Evolutionary conservation across 169 alveolate species (phyloP).

Genomic region (Miamiensis avidus): DNA sequence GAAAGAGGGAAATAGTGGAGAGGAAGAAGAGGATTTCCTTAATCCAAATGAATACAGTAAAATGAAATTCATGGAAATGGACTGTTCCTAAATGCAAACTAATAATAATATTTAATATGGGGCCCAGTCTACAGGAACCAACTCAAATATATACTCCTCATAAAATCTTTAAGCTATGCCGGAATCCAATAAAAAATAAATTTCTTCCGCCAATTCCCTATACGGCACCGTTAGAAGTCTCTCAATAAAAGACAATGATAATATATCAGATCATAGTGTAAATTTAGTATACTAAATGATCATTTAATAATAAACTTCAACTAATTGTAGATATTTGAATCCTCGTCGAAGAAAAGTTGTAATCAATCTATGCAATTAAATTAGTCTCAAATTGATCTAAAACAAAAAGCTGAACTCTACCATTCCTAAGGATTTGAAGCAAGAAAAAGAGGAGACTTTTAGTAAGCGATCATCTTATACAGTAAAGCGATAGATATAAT

Average conservation of each 20-base stretch:
- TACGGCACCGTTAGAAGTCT: not conserved
- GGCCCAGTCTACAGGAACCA: not conserved
- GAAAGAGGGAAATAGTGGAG: not conserved
- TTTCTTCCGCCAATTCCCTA: not conserved
- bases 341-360: not conserved
- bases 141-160: too few relatives aligned
- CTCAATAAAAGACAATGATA: not conserved
- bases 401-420: slow-evolving; percentile 25
- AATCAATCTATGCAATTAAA: not conserved
- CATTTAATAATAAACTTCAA: too few relatives aligned
- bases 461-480: slow-evolving; percentile 77
- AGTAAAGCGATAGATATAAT: slow-evolving; percentile 74
- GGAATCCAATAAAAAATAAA: too few relatives aligned
- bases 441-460: slow-evolving; percentile 80
- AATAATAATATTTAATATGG: not conserved
- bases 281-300: not conserved
- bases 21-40: slow-evolving; percentile 14
- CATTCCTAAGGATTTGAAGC: slow-evolving; percentile 82
- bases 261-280: not conserved
- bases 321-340: not conserved
- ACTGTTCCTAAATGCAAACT: slow-evolving; percentile 12
- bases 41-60: slow-evolving; percentile 14
- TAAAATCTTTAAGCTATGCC: too few relatives aligned
- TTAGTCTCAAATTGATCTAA: not conserved
- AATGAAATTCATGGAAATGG: slow-evolving; percentile 20